These are phyloP conservation scores for Hemileccinum impolitum DNA, from an alignment of 768 basidiomycete species.

Conservation along the genomic window DNA sequence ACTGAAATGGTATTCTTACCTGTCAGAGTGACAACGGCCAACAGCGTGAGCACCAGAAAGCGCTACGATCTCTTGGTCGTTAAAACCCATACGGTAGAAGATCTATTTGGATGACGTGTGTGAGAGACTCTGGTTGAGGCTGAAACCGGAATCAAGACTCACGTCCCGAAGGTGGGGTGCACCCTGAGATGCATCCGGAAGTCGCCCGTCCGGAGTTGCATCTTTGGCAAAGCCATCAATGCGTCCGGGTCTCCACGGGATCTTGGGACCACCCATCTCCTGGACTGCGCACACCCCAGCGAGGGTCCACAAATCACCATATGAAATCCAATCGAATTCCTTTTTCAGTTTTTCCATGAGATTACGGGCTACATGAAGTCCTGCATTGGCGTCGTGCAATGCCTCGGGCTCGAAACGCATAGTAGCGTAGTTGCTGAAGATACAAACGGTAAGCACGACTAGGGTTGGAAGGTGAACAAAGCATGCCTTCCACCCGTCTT, in stretches of 20 bases:
- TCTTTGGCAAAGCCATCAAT: conserved; percentile 79
- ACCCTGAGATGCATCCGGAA: conserved; percentile 84
- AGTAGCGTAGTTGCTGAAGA: conserved; percentile 88
- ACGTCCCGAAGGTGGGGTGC: conserved; percentile 81
- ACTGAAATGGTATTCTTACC: conserved; percentile 36
- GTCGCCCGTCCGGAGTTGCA: conserved; percentile 83
- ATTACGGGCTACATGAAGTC: conserved; percentile 74
- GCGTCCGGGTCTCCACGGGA: conserved; percentile 92
- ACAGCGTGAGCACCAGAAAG: conserved; percentile 93
- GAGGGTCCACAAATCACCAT: conserved; percentile 96
- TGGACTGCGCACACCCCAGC: conserved; percentile 89
- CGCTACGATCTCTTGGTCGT: conserved; percentile 96
- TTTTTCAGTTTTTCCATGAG: conserved; percentile 85
- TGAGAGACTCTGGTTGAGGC: background rate
- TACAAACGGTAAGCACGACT: conserved; percentile 4
- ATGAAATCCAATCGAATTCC: conserved; percentile 90
- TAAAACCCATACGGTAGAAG: conserved; percentile 84
- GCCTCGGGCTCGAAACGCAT: conserved; percentile 96
- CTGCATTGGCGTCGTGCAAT: conserved; percentile 79
- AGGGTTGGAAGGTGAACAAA: background rate
- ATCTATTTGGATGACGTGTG: conserved; percentile 34
- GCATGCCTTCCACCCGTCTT: conserved; percentile 77
- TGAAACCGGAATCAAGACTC: conserved; percentile 18
- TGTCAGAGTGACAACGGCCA: conserved; percentile 87
- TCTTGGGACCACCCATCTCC: conserved; percentile 90